These are phyloP conservation scores for Naganishia vaughanmartiniae DNA, from an alignment of 768 basidiomycete genomes.

Conservation along the genomic window DNA sequence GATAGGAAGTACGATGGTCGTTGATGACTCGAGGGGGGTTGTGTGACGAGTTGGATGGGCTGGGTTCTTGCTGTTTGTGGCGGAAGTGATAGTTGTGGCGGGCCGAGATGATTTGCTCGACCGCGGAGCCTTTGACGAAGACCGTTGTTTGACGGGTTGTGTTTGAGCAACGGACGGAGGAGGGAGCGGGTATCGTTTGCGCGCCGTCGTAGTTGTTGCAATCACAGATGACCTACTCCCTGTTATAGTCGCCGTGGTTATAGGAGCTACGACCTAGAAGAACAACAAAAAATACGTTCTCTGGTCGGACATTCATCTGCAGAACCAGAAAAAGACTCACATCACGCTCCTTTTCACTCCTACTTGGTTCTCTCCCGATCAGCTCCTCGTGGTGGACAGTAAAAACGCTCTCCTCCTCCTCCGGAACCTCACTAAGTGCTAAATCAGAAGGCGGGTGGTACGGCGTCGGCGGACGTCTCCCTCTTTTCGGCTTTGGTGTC, in stretches of 20 bases:
- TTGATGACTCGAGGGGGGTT: not conserved
- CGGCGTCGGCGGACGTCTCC: conserved; percentile 7
- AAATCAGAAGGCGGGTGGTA: conserved; percentile 1
- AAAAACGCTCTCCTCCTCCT: not conserved
- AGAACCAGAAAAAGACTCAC: not conserved
- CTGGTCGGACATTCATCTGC: no score
- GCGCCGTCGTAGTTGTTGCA: not conserved
- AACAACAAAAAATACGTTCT: not conserved
- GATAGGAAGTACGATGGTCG: not conserved
- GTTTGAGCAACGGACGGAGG: not conserved
- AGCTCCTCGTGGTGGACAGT: not conserved
- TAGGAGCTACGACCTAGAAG: not conserved
- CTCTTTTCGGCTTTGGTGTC: not conserved
- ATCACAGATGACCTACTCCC: not conserved
- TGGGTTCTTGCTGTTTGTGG: no score
- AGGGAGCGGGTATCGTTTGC: conserved; percentile 10
- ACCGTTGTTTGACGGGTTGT: not conserved
- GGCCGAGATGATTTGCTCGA: no score
- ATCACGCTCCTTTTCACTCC: not conserved
- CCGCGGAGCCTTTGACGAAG: not conserved
- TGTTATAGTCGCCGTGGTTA: not conserved
- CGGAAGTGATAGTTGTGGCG: no score
- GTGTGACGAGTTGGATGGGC: no score
- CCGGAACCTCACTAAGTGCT: not conserved
- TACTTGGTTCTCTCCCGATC: not conserved